These are phyloP conservation scores for Fusarium chaquense DNA, from an alignment of 2,329 filamentous ascomycete species.

Conservation along the genomic window DNA sequence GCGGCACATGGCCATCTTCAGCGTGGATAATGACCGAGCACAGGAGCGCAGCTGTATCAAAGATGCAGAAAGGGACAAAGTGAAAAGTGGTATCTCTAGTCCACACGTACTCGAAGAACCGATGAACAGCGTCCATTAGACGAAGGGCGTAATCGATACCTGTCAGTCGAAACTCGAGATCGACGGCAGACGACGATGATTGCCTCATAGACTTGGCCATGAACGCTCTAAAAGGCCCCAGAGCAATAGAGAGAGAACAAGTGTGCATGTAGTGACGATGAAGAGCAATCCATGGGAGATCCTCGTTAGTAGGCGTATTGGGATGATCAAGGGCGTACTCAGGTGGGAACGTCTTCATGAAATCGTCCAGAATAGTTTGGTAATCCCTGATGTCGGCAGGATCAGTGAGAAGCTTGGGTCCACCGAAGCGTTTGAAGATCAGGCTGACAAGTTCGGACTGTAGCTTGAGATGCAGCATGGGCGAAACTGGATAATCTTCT, in stretches of 20 bases:
- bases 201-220: constrained; percentile 24
- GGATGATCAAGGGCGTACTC: constrained; percentile 28
- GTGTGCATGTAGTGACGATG: constrained; percentile 33
- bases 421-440: constrained; percentile 23
- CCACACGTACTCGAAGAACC: constrained; percentile 30
- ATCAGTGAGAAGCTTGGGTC: constrained; percentile 6
- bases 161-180: constrained; percentile 12
- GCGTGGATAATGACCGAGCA: constrained; percentile 26
- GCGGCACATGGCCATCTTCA: constrained; percentile 3
- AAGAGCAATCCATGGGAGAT: constrained; percentile 21
- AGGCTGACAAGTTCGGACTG: constrained; percentile 25
- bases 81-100: constrained; percentile 29
- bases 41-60: constrained; percentile 18
- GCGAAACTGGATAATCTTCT: constrained; percentile 24
- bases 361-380: constrained; percentile 7
- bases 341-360: constrained; percentile 19
- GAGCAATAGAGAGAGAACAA: constrained; percentile 17
- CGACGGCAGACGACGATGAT: background rate
- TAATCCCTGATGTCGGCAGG: constrained; percentile 19
- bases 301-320: constrained; percentile 4
- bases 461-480: constrained; percentile 29
- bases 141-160: constrained; percentile 23
- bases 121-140: constrained; percentile 13
- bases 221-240: constrained; percentile 18
- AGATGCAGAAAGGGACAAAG: constrained; percentile 26